These are phyloP conservation scores for Penicillium frequentans DNA, from an alignment of 2,329 filamentous ascomycete species.

Conservation along the genomic window DNA sequence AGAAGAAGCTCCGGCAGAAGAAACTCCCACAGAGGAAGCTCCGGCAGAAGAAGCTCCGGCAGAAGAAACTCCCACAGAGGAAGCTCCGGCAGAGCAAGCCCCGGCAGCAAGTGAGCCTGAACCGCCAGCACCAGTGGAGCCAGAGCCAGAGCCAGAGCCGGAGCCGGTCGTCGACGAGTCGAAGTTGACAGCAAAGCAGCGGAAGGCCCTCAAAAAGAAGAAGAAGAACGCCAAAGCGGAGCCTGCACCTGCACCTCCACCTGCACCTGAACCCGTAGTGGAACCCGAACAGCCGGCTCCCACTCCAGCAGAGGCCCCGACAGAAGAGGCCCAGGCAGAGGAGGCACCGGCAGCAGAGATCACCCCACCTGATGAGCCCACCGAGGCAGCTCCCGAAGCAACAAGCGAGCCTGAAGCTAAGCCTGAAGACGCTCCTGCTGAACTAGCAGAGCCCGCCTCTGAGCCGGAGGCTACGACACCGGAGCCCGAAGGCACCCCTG, in stretches of 20 bases:
- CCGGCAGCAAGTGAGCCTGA: background rate
- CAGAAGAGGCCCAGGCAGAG: too few relatives aligned
- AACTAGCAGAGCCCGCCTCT: constrained; percentile 5
- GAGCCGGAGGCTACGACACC: constrained; percentile 2
- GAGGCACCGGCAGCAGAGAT: background rate
- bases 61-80: background rate
- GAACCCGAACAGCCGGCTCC: background rate
- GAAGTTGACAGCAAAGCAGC: constrained; percentile 3
- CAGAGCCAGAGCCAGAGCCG: background rate
- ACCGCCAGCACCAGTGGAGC: background rate
- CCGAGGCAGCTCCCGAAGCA: constrained; percentile 1
- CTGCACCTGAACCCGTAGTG: constrained; percentile 11
- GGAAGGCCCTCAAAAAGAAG: constrained; percentile 13
- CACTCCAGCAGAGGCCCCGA: background rate
- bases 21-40: constrained; percentile 8
- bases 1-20: background rate
- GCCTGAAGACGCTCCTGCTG: constrained; percentile 12
- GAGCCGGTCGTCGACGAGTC: background rate
- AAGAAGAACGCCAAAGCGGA: constrained; percentile 13
- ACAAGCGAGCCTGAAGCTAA: background rate
- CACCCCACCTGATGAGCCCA: background rate
- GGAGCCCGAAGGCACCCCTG: constrained; percentile 3
- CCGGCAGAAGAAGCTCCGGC: background rate
- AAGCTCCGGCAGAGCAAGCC: constrained; percentile 8
- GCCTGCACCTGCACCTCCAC: constrained; percentile 4